Evolutionary conservation across 345 rosid genomes (phyloP).

Genomic region (Arabidopsis suecica): DNA sequence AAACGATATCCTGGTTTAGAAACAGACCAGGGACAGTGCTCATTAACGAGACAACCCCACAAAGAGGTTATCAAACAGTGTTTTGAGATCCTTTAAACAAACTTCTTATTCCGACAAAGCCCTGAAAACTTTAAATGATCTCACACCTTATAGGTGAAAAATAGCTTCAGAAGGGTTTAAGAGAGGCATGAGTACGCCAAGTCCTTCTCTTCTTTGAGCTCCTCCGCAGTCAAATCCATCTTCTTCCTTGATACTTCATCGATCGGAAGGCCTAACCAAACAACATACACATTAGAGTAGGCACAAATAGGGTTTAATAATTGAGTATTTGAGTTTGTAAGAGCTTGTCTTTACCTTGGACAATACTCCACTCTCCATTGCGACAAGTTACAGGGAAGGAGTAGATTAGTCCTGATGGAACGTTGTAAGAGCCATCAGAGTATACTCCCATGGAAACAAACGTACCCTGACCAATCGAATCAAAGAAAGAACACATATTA

Average conservation of each 20-base stretch:
- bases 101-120: slow-evolving; percentile 41
- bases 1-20: slow-evolving; percentile 26
- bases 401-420: slow-evolving; percentile 93
- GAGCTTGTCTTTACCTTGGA: slow-evolving; percentile 64
- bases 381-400: slow-evolving; percentile 93
- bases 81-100: slow-evolving; percentile 25
- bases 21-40: slow-evolving; percentile 31
- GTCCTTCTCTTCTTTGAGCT: slow-evolving; percentile 91
- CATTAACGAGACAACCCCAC: slow-evolving; percentile 11
- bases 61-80: slow-evolving; percentile 9
- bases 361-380: slow-evolving; percentile 91
- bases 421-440: slow-evolving; percentile 97
- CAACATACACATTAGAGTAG: slow-evolving; percentile 12
- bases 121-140: slow-evolving; percentile 27
- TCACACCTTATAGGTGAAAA: neutral
- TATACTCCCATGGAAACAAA: slow-evolving; percentile 99
- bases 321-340: neutral
- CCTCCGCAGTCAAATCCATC: slow-evolving; percentile 88
- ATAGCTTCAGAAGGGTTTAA: slow-evolving; percentile 36
- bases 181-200: slow-evolving; percentile 96
- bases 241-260: slow-evolving; percentile 96
- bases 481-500: slow-evolving; percentile 24
- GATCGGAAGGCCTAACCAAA: slow-evolving; percentile 65
- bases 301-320: neutral
- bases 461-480: slow-evolving; percentile 61